Percentiles rank a stretch among this genome's conserved stretches.
Conservation (phyloP, 495 filamentous ascomycete species). For the Daldinia concentrica region DNA sequence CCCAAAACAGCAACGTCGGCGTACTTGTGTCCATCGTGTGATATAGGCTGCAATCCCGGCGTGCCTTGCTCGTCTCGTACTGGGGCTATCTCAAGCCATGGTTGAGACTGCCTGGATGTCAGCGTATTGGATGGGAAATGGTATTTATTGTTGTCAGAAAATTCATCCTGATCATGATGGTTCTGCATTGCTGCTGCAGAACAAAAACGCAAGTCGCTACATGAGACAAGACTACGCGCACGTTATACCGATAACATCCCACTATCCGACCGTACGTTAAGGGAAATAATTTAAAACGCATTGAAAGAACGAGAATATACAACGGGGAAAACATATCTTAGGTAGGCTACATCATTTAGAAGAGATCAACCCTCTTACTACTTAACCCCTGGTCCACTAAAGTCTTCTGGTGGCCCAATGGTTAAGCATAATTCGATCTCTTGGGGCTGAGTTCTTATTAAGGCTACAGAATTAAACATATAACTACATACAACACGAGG, state of each 20-base stretch:
- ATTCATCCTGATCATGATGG: constrained; percentile 16
- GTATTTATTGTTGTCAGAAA: constrained; percentile 32
- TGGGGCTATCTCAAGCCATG: constrained; percentile 14
- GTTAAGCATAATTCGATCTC: background rate
- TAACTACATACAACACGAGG: constrained; percentile 6
- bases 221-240: constrained; percentile 5
- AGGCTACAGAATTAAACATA: background rate
- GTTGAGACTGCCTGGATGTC: constrained; percentile 7
- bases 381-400: constrained; percentile 2
- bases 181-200: constrained; percentile 36
- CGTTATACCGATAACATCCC: background rate
- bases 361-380: background rate
- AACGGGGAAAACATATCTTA: background rate
- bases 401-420: background rate
- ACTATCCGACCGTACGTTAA: background rate
- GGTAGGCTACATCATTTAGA: background rate
- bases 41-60: constrained; percentile 22
- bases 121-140: constrained; percentile 19
- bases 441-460: background rate
- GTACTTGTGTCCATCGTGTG: constrained; percentile 28
- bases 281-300: background rate
- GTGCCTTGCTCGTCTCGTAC: constrained; percentile 28
- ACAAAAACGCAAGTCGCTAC: constrained; percentile 6
- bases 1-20: background rate
- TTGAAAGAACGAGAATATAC: background rate